phyloP scores from a whole-genome alignment of 805 yeast species.

The Candida insectalens region DNA sequence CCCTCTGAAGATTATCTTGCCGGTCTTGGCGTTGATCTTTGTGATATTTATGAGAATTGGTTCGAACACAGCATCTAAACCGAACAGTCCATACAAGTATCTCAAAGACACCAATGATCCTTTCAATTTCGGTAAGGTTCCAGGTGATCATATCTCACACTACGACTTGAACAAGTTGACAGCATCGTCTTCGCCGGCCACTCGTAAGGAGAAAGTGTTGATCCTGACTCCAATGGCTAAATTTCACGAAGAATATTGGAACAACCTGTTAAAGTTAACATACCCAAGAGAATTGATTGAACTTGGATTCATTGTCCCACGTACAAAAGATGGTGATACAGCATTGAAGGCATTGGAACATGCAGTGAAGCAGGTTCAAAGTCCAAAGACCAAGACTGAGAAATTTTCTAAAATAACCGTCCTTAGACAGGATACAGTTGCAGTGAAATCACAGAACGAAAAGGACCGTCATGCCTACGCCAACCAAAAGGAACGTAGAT shows the following conservation, averaged over 20 bases:
- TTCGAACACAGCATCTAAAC: conserved; percentile 17
- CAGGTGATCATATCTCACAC: conserved; percentile 69
- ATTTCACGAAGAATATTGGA: conserved; percentile 84
- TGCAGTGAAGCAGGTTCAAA: conserved; percentile 67
- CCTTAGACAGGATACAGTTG: conserved; percentile 80
- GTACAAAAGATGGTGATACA: conserved; percentile 69
- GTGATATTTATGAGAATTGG: conserved; percentile 32
- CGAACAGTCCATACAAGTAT: conserved; percentile 25
- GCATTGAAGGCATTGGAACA: conserved; percentile 65
- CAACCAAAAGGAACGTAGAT: conserved; percentile 83
- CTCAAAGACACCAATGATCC: conserved; percentile 38
- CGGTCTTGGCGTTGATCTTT: conserved; percentile 14
- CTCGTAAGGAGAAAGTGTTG: conserved; percentile 73
- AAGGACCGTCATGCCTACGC: conserved; percentile 82
- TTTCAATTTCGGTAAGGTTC: conserved; percentile 49
- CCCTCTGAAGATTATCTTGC: conserved; percentile 2
- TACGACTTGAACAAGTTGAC: conserved; percentile 75
- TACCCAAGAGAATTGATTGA: conserved; percentile 84
- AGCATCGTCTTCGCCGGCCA: conserved; percentile 61
- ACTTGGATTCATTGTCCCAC: conserved; percentile 86
- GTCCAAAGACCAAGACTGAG: conserved; percentile 38
- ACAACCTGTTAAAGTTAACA: conserved; percentile 58
- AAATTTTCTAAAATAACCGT: conserved; percentile 80
- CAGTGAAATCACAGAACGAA: conserved; percentile 54
- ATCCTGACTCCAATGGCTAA: conserved; percentile 85